phyloP scores from a whole-genome alignment of 176 grass and related monocot genomes.

The Phragmites australis region DNA sequence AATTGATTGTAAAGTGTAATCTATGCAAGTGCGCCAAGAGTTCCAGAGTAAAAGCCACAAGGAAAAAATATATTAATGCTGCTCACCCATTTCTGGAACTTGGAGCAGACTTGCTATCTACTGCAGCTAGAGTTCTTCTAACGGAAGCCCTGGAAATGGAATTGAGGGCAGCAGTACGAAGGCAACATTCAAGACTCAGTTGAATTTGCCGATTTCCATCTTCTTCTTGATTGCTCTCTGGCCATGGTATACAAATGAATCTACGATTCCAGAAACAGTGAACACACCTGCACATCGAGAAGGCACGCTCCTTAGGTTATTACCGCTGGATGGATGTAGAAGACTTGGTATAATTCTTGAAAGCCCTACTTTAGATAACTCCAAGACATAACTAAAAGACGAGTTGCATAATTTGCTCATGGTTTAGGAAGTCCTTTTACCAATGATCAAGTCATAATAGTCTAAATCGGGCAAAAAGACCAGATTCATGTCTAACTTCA shows the following conservation, averaged over 20 bases:
- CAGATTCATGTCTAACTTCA: neutral
- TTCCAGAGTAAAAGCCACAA: constrained; percentile 21
- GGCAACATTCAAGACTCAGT: constrained; percentile 36
- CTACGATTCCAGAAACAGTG: constrained; percentile 93
- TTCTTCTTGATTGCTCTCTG: constrained; percentile 98
- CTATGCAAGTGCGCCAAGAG: neutral
- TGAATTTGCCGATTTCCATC: constrained; percentile 96
- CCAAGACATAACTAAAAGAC: neutral
- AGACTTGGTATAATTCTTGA: neutral
- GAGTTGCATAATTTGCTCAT: neutral
- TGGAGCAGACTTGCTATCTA: constrained; percentile 10
- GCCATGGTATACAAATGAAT: constrained; percentile 92
- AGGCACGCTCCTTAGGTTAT: neutral
- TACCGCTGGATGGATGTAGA: constrained; percentile 6
- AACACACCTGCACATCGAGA: constrained; percentile 79
- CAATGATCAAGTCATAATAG: neutral
- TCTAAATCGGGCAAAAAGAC: neutral
- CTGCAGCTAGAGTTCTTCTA: constrained; percentile 6
- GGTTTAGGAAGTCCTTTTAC: neutral
- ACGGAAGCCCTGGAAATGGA: constrained; percentile 20
- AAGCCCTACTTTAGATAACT: neutral
- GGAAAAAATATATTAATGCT: neutral
- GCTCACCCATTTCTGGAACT: constrained; percentile 13
- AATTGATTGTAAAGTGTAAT: constrained; percentile 22
- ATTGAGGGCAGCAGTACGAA: constrained; percentile 22